A percentile compares a stretch with the other conserved stretches of the same genome.
phyloP scores from a whole-genome alignment of 305 asterid species.

The Fraxinus baroniana region DNA sequence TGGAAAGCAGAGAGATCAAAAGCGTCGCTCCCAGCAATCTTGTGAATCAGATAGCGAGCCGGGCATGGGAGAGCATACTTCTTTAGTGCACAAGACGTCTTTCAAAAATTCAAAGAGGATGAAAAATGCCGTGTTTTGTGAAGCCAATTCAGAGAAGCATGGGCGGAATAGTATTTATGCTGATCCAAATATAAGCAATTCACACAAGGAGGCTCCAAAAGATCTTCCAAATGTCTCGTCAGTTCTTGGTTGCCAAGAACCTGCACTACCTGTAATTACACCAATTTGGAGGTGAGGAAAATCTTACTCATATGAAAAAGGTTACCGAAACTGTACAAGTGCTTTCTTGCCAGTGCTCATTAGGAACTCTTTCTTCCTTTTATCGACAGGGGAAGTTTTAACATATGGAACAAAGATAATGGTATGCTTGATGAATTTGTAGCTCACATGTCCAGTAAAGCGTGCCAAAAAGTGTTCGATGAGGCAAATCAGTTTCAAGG shows the following conservation, averaged over 20 bases:
- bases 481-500: constrained; percentile 18
- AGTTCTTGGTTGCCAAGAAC: not conserved
- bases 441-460: constrained; percentile 50
- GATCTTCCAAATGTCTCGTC: constrained; percentile 4
- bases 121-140: not conserved
- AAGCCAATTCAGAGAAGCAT: not conserved
- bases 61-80: not conserved
- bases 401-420: constrained; percentile 26
- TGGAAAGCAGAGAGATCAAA: constrained; percentile 4
- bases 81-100: not conserved
- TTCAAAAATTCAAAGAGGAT: constrained; percentile 10
- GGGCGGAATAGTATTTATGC: not conserved
- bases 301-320: not conserved
- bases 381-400: constrained; percentile 50
- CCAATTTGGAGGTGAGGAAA: constrained; percentile 73
- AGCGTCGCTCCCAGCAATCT: not conserved
- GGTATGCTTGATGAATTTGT: constrained; percentile 30
- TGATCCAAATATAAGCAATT: constrained; percentile 6
- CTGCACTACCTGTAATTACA: constrained; percentile 40
- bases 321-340: not conserved
- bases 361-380: not conserved
- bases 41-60: constrained; percentile 3
- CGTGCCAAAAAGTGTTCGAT: constrained; percentile 40
- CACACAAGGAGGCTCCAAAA: constrained; percentile 5
- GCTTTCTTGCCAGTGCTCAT: not conserved